Conservation (phyloP, 768 basidiomycete species). For the Myochromella boudieri region DNA sequence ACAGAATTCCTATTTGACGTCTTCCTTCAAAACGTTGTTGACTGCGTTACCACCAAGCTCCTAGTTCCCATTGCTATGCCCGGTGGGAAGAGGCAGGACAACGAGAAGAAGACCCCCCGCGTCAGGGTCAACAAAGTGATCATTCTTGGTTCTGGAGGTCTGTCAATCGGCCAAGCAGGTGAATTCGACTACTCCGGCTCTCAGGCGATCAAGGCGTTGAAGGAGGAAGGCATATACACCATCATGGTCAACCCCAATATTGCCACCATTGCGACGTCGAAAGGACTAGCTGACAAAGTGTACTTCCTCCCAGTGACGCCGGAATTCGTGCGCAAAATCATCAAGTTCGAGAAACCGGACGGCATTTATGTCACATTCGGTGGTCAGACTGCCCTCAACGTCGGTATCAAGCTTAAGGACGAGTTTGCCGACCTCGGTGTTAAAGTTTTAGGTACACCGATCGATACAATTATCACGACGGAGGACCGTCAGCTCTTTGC, state of each 20-base stretch:
- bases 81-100: slow-evolving; percentile 81
- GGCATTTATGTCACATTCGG: slow-evolving; percentile 99
- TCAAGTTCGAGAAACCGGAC: slow-evolving; percentile 98
- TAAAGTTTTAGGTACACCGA: slow-evolving; percentile 93
- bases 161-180: slow-evolving; percentile 98
- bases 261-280: slow-evolving; percentile 96
- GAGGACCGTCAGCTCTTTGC: slow-evolving; percentile 97
- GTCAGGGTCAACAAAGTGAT: slow-evolving; percentile 89
- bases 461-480: slow-evolving; percentile 95
- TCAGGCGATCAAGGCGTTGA: slow-evolving; percentile 98
- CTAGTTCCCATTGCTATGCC: slow-evolving; percentile 67
- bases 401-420: slow-evolving; percentile 97
- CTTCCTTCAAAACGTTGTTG: slow-evolving; percentile 85
- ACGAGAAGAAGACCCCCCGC: slow-evolving; percentile 69
- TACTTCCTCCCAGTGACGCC: slow-evolving; percentile 99
- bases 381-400: slow-evolving; percentile 95
- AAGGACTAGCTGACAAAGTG: slow-evolving; percentile 97
- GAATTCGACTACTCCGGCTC: slow-evolving; percentile 99
- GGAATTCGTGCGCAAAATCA: slow-evolving; percentile 97
- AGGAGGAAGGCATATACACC: slow-evolving; percentile 98
- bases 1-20: slow-evolving; percentile 99
- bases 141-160: slow-evolving; percentile 94
- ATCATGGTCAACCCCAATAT: slow-evolving; percentile 99
- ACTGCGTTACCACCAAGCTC: slow-evolving; percentile 60
- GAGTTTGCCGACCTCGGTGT: slow-evolving; percentile 90